Evolutionary conservation across 805 yeast species (phyloP), one percentile per base, ranked within the genome.

Genomic region (Groenewaldozyma tartarivorans): DNA sequence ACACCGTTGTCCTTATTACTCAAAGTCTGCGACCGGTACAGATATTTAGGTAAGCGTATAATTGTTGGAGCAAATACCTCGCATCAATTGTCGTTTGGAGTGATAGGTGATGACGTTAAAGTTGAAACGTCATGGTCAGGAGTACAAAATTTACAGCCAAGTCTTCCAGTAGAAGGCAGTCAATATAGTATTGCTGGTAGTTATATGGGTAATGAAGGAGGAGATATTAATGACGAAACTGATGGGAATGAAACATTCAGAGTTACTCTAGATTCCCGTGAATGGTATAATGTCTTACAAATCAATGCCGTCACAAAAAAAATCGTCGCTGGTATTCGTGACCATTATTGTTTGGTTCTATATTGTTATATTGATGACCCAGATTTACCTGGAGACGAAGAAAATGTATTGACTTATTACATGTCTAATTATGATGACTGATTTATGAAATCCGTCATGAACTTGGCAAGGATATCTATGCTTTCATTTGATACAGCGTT

Each of bases 401-500:
- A 7, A 9, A 9, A 13, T 13, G 41, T 45, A 29, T 33, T 54
- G 20, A 47, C 54, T 16, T 53, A 50, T 33, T 54, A 51, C 34
- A 18, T 54, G 38, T 35, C 45, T 36, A 41, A 47, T 26, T 29
- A 36, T 5, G 49, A 40, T 20, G 35, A 31, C 16, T 49, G 34
- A 40, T 4, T 13, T 27, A 48, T 92, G 64, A 81, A 86, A 36
- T 73, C 69, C 17, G 67, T 62, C 34, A 83, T 62, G 51, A 73
- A 85, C 17, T 68, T 63, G 29, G 70, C 77, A 49, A 86, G 66
- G 42, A 66, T 52, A 46, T 75, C 64, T 21, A 77, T 79, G 52
- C 84, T 75, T 18, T 71, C 68, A 36, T 75, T 64, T 3, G 77
- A 60, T 39, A 92, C 82, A 13, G 97, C 96, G 56, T 92, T 90